A percentile compares a stretch with the other conserved stretches of the same genome.
Conservation (phyloP, 2,329 filamentous ascomycete genomes). For the Diaporthe vexans region DNA sequence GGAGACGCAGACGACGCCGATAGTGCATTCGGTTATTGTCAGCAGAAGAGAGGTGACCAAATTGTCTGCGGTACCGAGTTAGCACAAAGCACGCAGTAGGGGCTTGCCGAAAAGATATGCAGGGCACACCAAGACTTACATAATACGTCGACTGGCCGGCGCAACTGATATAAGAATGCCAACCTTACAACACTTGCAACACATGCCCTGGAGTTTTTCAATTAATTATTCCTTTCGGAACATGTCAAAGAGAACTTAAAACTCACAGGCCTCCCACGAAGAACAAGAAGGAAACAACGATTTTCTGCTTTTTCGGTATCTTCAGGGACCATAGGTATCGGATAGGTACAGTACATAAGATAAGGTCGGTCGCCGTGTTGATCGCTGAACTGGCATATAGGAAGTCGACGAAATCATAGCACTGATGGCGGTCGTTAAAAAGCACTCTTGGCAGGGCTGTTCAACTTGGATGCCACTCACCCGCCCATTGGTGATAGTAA, state of each 20-base stretch:
- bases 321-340: slow-evolving; percentile 3
- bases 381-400: slow-evolving; percentile 1
- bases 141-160: not conserved
- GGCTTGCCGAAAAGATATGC: not conserved
- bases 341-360: slow-evolving; percentile 1
- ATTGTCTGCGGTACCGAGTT: not conserved
- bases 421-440: not conserved
- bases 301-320: slow-evolving; percentile 3
- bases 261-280: slow-evolving; percentile 16
- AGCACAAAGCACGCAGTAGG: not conserved
- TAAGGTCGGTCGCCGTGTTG: not conserved
- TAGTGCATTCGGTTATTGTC: slow-evolving; percentile 16
- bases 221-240: not conserved
- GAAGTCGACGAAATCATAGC: slow-evolving; percentile 8
- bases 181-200: not conserved
- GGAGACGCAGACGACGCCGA: slow-evolving; percentile 23
- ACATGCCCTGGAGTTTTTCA: not conserved
- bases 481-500: slow-evolving; percentile 7
- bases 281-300: slow-evolving; percentile 14
- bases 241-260: not conserved
- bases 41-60: not conserved
- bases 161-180: not conserved
- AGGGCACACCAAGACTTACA: not conserved
- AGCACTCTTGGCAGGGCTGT: too few relatives aligned
- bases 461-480: not conserved